These are phyloP conservation scores for Luffa acutangula DNA, from an alignment of 306 rosid genomes.

Conservation along the genomic window DNA sequence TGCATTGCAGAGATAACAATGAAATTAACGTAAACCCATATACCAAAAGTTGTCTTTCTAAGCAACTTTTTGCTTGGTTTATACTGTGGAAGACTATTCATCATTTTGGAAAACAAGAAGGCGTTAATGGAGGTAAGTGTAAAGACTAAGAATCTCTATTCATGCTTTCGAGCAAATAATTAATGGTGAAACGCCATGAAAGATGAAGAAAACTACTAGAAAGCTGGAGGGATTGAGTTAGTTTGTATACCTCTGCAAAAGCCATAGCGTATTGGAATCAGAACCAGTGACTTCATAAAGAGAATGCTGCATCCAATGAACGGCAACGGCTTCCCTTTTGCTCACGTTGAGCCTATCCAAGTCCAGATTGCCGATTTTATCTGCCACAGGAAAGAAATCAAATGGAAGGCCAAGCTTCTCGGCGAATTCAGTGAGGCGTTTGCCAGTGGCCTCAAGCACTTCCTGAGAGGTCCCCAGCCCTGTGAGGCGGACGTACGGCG, in stretches of 20 bases:
- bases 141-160: background rate
- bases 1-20: background rate
- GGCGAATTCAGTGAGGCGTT: conserved; percentile 76
- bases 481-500: conserved; percentile 77
- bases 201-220: background rate
- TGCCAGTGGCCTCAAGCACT: conserved; percentile 84
- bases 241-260: conserved; percentile 63
- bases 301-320: conserved; percentile 96
- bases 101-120: background rate
- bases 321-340: conserved; percentile 92
- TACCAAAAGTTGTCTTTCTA: background rate
- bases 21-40: background rate
- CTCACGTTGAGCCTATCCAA: conserved; percentile 57
- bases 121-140: background rate
- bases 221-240: background rate
- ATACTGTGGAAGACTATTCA: background rate
- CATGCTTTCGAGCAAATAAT: background rate
- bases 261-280: conserved; percentile 81
- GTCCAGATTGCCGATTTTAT: conserved; percentile 75
- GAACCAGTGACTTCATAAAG: conserved; percentile 95
- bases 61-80: background rate
- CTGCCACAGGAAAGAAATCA: conserved; percentile 79
- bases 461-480: conserved; percentile 87
- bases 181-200: background rate
- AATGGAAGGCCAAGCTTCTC: conserved; percentile 82